Conservation (phyloP, 2,329 filamentous ascomycete genomes). For the Scedosporium aurantiacum region DNA sequence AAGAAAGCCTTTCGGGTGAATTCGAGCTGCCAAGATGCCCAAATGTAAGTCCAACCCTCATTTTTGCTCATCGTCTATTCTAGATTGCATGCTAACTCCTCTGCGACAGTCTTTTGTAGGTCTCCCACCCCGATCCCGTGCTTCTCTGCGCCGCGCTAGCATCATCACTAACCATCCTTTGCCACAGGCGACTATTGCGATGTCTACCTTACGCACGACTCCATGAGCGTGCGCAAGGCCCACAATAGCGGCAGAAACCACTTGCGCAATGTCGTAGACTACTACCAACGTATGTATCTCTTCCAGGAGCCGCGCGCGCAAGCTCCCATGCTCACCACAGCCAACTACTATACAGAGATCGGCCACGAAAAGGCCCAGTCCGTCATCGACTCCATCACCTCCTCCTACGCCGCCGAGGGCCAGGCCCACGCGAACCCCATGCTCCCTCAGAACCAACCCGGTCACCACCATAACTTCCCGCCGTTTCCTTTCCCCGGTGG, state of each 20-base stretch:
- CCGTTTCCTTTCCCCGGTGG: slow-evolving; percentile 55
- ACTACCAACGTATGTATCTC: slow-evolving; percentile 71
- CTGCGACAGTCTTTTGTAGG: slow-evolving; percentile 19
- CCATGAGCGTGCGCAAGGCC: slow-evolving; percentile 97
- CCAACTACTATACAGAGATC: slow-evolving; percentile 54
- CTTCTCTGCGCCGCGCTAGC: slow-evolving; percentile 13
- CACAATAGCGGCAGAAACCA: slow-evolving; percentile 97
- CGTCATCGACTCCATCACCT: slow-evolving; percentile 96
- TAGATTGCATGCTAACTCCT: slow-evolving; percentile 23
- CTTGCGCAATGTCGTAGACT: slow-evolving; percentile 92
- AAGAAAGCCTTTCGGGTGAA: neutral
- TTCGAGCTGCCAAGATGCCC: slow-evolving; percentile 49
- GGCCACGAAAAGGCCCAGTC: slow-evolving; percentile 97
- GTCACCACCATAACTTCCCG: slow-evolving; percentile 37
- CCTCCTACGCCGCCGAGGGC: slow-evolving; percentile 88
- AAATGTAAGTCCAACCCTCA: slow-evolving; percentile 57
- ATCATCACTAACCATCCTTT: slow-evolving; percentile 14
- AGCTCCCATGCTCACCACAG: neutral
- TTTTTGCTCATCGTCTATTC: slow-evolving; percentile 6
- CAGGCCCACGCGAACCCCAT: slow-evolving; percentile 79
- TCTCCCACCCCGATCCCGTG: slow-evolving; percentile 1
- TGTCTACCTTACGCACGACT: slow-evolving; percentile 99
- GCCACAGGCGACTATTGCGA: slow-evolving; percentile 82
- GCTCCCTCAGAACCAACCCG: slow-evolving; percentile 58
- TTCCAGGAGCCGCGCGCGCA: slow-evolving; percentile 1